A percentile compares a stretch with the other conserved stretches of the same genome.
Conservation (phyloP, 228 moss, liverwort and hornwort genomes). For the Sphagnum magellanicum region DNA sequence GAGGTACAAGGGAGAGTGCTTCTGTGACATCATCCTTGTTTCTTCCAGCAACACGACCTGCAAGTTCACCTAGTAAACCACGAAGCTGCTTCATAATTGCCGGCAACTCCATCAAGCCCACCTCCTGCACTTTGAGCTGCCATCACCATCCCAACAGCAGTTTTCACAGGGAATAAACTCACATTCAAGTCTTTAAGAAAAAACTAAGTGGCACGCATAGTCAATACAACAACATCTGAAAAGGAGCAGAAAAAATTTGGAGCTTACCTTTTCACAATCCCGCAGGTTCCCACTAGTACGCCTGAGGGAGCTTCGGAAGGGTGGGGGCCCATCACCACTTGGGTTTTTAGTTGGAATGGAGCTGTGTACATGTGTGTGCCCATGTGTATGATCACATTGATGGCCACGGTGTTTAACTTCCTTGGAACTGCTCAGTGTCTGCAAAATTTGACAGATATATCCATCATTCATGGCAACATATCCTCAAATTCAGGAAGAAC, state of each 20-base stretch:
- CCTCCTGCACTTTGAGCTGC: constrained; percentile 62
- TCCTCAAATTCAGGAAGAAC: no score
- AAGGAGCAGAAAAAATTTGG: background rate
- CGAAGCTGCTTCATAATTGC: constrained; percentile 67
- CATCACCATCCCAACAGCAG: constrained; percentile 2
- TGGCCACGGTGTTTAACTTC: constrained; percentile 42
- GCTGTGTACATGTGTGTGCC: constrained; percentile 27
- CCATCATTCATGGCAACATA: no score
- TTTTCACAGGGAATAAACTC: background rate
- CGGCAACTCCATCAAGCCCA: constrained; percentile 40
- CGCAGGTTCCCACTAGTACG: constrained; percentile 62
- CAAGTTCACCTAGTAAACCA: constrained; percentile 51
- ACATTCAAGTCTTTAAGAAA: background rate
- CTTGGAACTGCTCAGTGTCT: constrained; percentile 40
- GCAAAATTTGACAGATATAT: background rate
- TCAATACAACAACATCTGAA: no score
- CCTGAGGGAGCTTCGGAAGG: constrained; percentile 44
- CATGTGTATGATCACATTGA: constrained; percentile 39
- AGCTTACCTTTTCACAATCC: constrained; percentile 52
- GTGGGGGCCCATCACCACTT: constrained; percentile 43
- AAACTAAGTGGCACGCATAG: no score
- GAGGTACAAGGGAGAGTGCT: constrained; percentile 53
- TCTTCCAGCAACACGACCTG: constrained; percentile 72
- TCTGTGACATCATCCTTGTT: constrained; percentile 74
- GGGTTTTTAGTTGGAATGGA: constrained; percentile 16